phyloP scores from a whole-genome alignment of 2,329 filamentous ascomycete species.

The Nemania bipapillata region DNA sequence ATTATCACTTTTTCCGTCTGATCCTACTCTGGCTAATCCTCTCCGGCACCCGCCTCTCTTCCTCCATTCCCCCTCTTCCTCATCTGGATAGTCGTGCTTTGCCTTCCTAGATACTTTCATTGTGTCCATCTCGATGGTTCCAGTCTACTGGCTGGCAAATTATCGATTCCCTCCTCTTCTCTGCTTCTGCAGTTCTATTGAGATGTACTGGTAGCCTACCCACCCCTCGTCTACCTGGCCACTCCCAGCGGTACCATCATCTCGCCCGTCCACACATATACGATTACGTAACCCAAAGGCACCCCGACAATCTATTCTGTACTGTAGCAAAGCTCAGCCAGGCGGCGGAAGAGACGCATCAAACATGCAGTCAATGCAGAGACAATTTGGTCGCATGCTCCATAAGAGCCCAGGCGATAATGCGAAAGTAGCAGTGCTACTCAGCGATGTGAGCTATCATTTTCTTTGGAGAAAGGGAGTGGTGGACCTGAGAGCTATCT shows the following conservation, averaged over 20 bases:
- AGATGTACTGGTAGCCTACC: conserved; percentile 5
- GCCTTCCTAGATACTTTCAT: not conserved
- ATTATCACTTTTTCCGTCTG: conserved; percentile 8
- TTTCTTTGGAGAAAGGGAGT: not conserved
- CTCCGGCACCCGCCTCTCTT: conserved; percentile 5
- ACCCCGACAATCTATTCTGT: not conserved
- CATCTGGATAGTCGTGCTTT: conserved; percentile 9
- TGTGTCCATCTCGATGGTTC: not conserved
- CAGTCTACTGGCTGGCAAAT: conserved; percentile 5
- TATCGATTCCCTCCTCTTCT: not conserved
- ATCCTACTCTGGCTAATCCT: conserved; percentile 19
- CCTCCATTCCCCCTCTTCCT: conserved; percentile 7
- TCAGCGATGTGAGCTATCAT: conserved; percentile 65
- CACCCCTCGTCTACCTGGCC: not conserved
- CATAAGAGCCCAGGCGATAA: conserved; percentile 76
- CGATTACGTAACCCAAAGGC: conserved; percentile 1
- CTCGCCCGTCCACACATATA: not conserved
- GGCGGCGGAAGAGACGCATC: conserved; percentile 3
- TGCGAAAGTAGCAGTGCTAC: conserved; percentile 76
- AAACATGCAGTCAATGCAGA: conserved; percentile 76
- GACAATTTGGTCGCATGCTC: conserved; percentile 78
- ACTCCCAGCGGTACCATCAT: not conserved
- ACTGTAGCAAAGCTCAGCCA: not conserved
- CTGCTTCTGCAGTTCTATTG: not conserved
- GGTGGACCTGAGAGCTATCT: too few species aligned